Percentiles rank a stretch among this genome's conserved stretches.
phyloP scores from a whole-genome alignment of 2,329 filamentous ascomycete genomes.

The Phialophora verrucosa region DNA sequence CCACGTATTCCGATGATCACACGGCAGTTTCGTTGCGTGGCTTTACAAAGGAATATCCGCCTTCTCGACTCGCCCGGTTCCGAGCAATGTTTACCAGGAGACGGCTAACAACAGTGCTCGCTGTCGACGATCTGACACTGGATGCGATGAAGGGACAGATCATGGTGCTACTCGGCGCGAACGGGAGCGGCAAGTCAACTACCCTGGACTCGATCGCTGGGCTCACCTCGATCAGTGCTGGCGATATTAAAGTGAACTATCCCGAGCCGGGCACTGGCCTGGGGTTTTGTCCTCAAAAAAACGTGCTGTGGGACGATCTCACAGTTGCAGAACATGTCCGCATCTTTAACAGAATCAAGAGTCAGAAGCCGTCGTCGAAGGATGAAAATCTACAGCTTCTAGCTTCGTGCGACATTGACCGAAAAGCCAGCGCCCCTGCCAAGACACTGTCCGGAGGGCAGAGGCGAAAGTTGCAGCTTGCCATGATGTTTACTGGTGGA shows the following conservation, averaged over 20 bases:
- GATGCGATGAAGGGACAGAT: conserved; percentile 79
- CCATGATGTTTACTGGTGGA: conserved; percentile 93
- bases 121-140: conserved; percentile 75
- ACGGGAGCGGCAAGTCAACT: conserved; percentile 88
- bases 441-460: conserved; percentile 87
- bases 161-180: conserved; percentile 82
- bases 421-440: conserved; percentile 73
- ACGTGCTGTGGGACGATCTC: conserved; percentile 88
- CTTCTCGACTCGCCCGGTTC: conserved; percentile 63
- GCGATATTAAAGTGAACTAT: conserved; percentile 78
- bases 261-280: conserved; percentile 78
- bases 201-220: conserved; percentile 88
- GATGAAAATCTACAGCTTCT: conserved; percentile 62
- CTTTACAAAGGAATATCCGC: conserved; percentile 79
- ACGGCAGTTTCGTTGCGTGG: conserved; percentile 67
- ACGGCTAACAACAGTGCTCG: conserved; percentile 71
- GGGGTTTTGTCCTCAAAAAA: conserved; percentile 89
- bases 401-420: conserved; percentile 71
- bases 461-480: conserved; percentile 88
- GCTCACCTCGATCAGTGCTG: conserved; percentile 75
- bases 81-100: conserved; percentile 56
- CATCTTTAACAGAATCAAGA: conserved; percentile 83
- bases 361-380: conserved; percentile 26
- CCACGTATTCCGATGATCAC: conserved; percentile 40
- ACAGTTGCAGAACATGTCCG: conserved; percentile 83